phyloP scores from a whole-genome alignment of 176 grass and related monocot species.

The Paspalum notatum region DNA sequence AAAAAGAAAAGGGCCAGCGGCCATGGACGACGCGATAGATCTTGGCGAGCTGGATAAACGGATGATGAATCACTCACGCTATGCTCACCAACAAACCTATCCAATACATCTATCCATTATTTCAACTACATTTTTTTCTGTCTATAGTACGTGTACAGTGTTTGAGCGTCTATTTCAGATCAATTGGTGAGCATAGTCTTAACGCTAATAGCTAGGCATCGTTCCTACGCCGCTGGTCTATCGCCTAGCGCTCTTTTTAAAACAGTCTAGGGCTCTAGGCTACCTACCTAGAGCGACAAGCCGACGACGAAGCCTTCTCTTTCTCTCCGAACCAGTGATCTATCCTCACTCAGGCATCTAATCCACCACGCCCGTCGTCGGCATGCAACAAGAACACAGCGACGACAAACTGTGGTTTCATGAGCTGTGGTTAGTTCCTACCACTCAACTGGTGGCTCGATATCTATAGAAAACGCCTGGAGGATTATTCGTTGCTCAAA shows the following conservation, averaged over 20 bases:
- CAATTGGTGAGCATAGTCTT: too few species aligned
- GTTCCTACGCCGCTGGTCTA: constrained; percentile 5
- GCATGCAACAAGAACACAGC: neutral
- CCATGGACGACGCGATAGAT: too few species aligned
- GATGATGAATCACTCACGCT: too few species aligned
- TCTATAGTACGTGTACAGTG: too few species aligned
- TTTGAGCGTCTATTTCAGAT: too few species aligned
- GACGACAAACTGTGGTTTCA: constrained; percentile 4
- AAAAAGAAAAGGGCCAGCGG: neutral
- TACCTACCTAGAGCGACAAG: neutral
- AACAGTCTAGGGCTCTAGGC: neutral
- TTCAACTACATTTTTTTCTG: too few species aligned
- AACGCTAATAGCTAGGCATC: neutral
- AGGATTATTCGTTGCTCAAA: constrained; percentile 36
- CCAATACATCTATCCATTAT: too few species aligned
- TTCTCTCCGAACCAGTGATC: neutral
- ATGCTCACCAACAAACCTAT: too few species aligned
- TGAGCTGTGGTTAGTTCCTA: neutral
- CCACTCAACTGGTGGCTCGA: neutral
- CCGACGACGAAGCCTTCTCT: too few species aligned
- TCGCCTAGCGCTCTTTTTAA: neutral
- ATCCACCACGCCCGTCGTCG: constrained; percentile 1
- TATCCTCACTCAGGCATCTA: neutral
- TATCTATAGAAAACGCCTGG: neutral
- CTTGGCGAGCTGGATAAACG: too few species aligned